Conservation (phyloP, 2,329 filamentous ascomycete species). For the Aotearoamyces nothofagi region DNA sequence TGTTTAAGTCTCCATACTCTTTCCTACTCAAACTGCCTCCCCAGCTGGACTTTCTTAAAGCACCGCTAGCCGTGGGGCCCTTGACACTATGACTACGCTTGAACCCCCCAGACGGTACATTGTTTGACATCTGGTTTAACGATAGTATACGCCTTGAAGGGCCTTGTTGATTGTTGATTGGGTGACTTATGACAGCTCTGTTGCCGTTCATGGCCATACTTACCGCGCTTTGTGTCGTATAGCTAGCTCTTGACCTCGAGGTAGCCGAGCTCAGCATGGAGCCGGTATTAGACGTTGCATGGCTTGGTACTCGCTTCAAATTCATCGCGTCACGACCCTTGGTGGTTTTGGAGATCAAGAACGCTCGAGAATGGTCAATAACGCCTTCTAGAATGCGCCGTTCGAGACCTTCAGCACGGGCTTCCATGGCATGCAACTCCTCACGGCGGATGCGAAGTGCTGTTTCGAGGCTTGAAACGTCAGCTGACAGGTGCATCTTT, state of each 20-base stretch:
- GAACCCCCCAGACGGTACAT: constrained; percentile 44
- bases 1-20: constrained; percentile 36
- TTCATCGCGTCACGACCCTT: constrained; percentile 30
- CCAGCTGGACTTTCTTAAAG: constrained; percentile 56
- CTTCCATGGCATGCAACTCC: constrained; percentile 82
- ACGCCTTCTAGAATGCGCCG: constrained; percentile 88
- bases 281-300: constrained; percentile 23
- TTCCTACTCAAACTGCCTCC: constrained; percentile 26
- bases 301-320: constrained; percentile 32
- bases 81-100: constrained; percentile 69
- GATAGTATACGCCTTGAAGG: constrained; percentile 70
- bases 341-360: constrained; percentile 59
- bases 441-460: constrained; percentile 79
- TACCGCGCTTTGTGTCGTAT: constrained; percentile 27
- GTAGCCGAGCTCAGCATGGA: constrained; percentile 18
- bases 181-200: constrained; percentile 12
- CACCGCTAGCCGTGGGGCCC: constrained; percentile 32
- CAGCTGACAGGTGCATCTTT: constrained; percentile 66
- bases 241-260: constrained; percentile 13
- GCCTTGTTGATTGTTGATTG: constrained; percentile 29
- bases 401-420: constrained; percentile 75
- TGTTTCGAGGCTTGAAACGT: constrained; percentile 83
- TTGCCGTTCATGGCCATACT: constrained; percentile 36
- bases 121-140: constrained; percentile 76
- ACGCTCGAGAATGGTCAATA: constrained; percentile 84